Evolutionary conservation across 805 yeast species (phyloP), one percentile per base, ranked within the genome.

Genomic region (Pichia nanzhaoensis): DNA sequence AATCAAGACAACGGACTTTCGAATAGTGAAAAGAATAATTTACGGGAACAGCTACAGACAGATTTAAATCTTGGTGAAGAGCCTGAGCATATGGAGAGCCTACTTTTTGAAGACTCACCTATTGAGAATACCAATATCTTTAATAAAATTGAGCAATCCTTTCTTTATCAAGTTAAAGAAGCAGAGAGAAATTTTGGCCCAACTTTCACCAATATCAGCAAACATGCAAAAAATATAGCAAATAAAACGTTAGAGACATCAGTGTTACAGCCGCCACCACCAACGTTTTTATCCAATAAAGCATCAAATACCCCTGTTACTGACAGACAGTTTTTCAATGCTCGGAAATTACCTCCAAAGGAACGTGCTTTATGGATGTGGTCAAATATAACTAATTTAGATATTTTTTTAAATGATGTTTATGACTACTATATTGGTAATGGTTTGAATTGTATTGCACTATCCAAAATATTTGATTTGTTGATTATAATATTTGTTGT

Each of bases 321-420:
- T 24, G 20, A 43, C 19, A 41, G 37, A 9, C 39, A 42, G 20
- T 14, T 50, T 4, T 44, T 44, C n/a, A 47, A 43, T 28, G 50
- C 52, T 6, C 38, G 75, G 7, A 67, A 73, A 1, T 57, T 80
- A 22, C 76, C 79, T 41, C 77, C 85, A 1, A 69, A 70, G 48
- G 96, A 90, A 58, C 68, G 88, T 40, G 95, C 98, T 0, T 68
- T 85, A 16, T 93, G 97, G 88, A 74, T 87, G 49, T 93, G 99
- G 98, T 95, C 98, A 1, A 93, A 93, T 57, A 87, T 93, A 20
- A 87, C 85, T 53, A 93, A 93, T 61, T 73, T 93, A 61, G 99
- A 93, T 65, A 75, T 78, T 38, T 93, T 91, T 55, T 68, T 93
- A 17, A 79, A 78, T 43, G 95, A 91, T 54, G 76, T 90, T 10